phyloP scores from a whole-genome alignment of 2,329 filamentous ascomycete genomes.

The Epichloe glyceriae region DNA sequence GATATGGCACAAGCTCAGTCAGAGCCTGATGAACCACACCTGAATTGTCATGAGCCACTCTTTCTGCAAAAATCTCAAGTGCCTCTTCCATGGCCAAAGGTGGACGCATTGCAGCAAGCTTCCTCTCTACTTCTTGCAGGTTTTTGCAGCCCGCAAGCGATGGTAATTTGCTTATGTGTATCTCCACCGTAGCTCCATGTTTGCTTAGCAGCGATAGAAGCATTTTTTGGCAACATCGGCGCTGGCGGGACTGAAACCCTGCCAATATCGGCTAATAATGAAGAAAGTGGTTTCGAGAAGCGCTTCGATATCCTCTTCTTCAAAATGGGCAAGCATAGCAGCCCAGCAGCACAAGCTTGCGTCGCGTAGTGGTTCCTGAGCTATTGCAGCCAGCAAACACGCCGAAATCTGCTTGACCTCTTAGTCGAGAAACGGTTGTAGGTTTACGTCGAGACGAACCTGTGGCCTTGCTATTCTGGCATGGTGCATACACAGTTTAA shows the following conservation, averaged over 20 bases:
- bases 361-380: conserved; percentile 60
- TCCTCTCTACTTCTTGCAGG: conserved; percentile 53
- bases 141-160: conserved; percentile 59
- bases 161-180: conserved; percentile 63
- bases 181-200: conserved; percentile 46
- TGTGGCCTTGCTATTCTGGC: conserved; percentile 75
- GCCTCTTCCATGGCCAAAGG: conserved; percentile 5
- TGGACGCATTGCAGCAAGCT: conserved; percentile 52
- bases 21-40: conserved; percentile 76
- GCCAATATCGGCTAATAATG: conserved; percentile 74
- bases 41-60: conserved; percentile 71
- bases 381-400: conserved; percentile 76
- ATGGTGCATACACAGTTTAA: conserved; percentile 59
- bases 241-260: conserved; percentile 45
- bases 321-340: conserved; percentile 60
- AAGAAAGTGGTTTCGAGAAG: conserved; percentile 85
- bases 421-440: background rate
- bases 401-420: conserved; percentile 56
- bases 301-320: conserved; percentile 64
- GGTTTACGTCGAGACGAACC: conserved; percentile 32
- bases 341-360: conserved; percentile 76
- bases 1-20: conserved; percentile 59
- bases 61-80: conserved; percentile 42
- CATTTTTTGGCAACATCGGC: conserved; percentile 46
- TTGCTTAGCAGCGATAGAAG: conserved; percentile 53